Conservation (phyloP, 106 monocot species). For the Dactylorhiza incarnata region DNA sequence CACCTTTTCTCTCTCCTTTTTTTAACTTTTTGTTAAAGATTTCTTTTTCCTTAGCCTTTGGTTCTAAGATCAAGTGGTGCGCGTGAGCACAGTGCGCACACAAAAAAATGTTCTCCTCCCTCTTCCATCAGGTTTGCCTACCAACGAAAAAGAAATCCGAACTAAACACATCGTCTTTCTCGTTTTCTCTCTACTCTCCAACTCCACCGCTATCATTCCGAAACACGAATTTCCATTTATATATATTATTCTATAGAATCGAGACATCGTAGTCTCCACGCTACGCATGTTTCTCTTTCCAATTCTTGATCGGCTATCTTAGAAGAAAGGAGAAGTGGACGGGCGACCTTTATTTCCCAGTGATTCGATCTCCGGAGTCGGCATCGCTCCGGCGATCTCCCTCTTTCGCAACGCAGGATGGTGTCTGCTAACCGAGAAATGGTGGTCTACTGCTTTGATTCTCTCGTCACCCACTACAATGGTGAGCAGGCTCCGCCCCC, state of each 20-base stretch:
- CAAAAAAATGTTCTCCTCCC: no score
- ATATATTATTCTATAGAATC: slow-evolving; percentile 1
- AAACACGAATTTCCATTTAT: background rate
- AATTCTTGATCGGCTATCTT: background rate
- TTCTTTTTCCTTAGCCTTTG: no score
- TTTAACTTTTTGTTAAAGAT: no score
- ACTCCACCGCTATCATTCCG: background rate
- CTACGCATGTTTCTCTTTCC: background rate
- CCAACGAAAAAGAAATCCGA: background rate
- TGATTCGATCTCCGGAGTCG: slow-evolving; percentile 2
- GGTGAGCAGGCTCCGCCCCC: slow-evolving; percentile 67
- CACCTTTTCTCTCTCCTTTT: no score
- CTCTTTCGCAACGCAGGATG: slow-evolving; percentile 28
- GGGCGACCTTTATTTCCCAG: background rate
- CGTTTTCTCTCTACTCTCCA: background rate
- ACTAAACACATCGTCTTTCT: background rate
- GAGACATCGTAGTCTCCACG: background rate
- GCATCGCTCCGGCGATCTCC: slow-evolving; percentile 4
- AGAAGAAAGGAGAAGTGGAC: background rate
- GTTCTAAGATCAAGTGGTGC: no score
- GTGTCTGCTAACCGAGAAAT: slow-evolving; percentile 86
- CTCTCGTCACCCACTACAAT: slow-evolving; percentile 86
- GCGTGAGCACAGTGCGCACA: no score
- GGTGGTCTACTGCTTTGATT: slow-evolving; percentile 96
- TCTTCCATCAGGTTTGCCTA: background rate